phyloP scores from a whole-genome alignment of 768 basidiomycete species.

The Leucocoprinus sp. region DNA sequence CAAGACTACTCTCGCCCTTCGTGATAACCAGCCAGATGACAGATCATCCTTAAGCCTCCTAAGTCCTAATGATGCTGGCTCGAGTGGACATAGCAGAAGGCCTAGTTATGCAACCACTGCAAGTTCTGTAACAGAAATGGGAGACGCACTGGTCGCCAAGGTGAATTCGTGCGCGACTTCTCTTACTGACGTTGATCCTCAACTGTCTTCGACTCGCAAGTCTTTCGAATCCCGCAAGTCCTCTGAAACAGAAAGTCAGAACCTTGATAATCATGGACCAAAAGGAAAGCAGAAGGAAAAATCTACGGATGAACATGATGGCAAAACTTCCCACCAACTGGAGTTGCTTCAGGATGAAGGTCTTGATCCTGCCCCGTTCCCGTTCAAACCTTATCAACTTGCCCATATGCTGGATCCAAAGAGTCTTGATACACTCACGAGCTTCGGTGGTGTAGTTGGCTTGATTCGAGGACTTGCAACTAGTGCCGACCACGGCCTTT shows the following conservation, averaged over 20 bases:
- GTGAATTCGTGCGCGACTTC: constrained; percentile 31
- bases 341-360: constrained; percentile 31
- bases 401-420: constrained; percentile 91
- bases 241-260: too few species aligned
- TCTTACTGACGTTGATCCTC: constrained; percentile 25
- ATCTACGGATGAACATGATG: constrained; percentile 20
- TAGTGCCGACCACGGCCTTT: constrained; percentile 40
- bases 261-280: constrained; percentile 18
- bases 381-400: constrained; percentile 62
- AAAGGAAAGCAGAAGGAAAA: constrained; percentile 16
- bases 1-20: constrained; percentile 42
- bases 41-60: constrained; percentile 44
- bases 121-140: constrained; percentile 37
- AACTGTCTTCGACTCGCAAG: constrained; percentile 6
- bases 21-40: constrained; percentile 62
- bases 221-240: constrained; percentile 13
- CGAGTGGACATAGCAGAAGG: constrained; percentile 40
- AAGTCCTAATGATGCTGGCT: constrained; percentile 23
- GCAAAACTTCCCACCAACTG: constrained; percentile 24
- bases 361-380: constrained; percentile 63
- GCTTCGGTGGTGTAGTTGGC: constrained; percentile 62
- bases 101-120: constrained; percentile 47
- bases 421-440: constrained; percentile 52
- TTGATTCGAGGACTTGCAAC: constrained; percentile 73
- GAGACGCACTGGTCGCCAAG: constrained; percentile 18